Base-by-base conservation (phyloP, 768 basidiomycete genomes). In the Tremella mesenterica region DNA sequence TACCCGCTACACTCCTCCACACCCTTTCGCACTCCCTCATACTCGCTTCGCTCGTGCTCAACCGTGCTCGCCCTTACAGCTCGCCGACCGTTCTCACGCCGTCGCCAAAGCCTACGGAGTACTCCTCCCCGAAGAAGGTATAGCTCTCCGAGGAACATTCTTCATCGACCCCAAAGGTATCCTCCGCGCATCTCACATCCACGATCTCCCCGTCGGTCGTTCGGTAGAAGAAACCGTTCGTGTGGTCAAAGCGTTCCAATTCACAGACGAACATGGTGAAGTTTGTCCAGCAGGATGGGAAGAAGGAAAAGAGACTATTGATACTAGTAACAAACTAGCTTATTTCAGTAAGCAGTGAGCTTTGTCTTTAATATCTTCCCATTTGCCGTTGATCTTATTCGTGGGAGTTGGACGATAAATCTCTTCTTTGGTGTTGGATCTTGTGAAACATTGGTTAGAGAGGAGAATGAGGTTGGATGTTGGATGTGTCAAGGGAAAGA, bases 211-310 rank as follows among this genome's bases (percentile, higher is more conserved):
- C 13, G 89, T 93, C 45, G 91, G 91, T n/a, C 86, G 91, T 49
- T 90, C 88, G 2, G 90, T 93, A 50, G 89, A 90, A 31, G 91
- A 95, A 77, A 91, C 90, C 1, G 62, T 91, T 49, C 85, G 91
- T 54, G 82, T 95, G 45, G 77, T 95, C 75, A 83, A 92, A 74
- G 91, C 91, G 20, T 91, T 93, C 85, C 89, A 92, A 69, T 63
- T 61, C 57, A 57, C 51, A 30, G 90, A 93, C 56, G 77, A 83
- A 72, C 81, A 89, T 67, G 91, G 91, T 23, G 89, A 95, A 72
- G 90, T 91, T 20, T 93, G 90, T 78, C 91, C 90, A 14, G 85
- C 83, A 12, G 88, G 87, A 74, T 93, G 90, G 90, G 82, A 77
- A 14, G 83, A 88, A 66, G 86, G 87, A 30, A 52, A 52, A 28